Evolutionary conservation across 2,329 filamentous ascomycete genomes (phyloP), one percentile per base, ranked within the genome.

Genomic region (Exophiala bonariae): DNA sequence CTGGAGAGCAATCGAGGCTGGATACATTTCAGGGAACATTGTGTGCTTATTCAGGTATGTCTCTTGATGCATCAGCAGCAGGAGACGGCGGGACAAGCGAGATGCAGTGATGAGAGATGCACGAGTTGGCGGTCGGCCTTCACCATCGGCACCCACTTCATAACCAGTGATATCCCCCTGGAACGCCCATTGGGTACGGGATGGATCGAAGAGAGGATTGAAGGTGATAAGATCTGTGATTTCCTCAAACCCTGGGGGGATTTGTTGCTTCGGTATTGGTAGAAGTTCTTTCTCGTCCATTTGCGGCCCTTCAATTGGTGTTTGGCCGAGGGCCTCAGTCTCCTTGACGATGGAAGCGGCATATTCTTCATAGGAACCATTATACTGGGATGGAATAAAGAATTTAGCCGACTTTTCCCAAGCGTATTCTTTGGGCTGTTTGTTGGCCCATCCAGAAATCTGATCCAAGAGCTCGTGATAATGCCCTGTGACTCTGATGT

Each of bases 1-100:
- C 57, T 89, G 86, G 4, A 91, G 72, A 0, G 86, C 85, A 61
- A 82, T 78, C 1, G 78, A 80, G 0, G 84, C 78, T 2, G 86
- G 86, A 68, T 85, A 89, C 87, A 91, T 91, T 66, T 91, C 87
- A 19, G 79, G 81, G 63, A 87, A 90, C 84, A 85, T 89, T 65
- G 75, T 83, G 65, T 83, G 86, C 54, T 81, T 82, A 58, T 80
- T 74, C 20, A 78, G 75, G 66, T 75, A 83, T 36, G 83, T 85
- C 60, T 89, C 86, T 56, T 86, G 78, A 66, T 91, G 87, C 85
- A 91, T 90, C 4, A 81, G 81, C 36, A 77, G 68, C 4, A 90
- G 70, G 1, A 90, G 73, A 10, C 84, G 78, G 18, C 81, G 78
- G 20, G 81, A 85, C 26, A 89, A 71, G 8, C 87, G 82, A 1